A percentile compares a stretch with the other conserved stretches of the same genome.
Evolutionary conservation across 345 rosid genomes (phyloP).

Genomic region (Dipteronia dyeriana): DNA sequence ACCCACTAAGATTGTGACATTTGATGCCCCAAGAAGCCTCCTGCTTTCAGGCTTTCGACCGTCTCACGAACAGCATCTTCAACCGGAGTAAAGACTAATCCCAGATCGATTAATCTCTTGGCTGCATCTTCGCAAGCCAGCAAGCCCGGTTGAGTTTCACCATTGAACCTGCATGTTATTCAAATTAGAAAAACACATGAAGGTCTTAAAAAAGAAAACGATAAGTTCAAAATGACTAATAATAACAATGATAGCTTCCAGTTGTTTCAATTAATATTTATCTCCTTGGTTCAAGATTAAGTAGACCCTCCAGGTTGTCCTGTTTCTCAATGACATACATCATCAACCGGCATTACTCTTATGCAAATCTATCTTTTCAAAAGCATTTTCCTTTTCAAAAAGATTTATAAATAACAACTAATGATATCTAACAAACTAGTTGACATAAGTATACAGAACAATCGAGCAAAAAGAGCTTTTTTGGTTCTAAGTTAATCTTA

Average conservation of each 20-base stretch:
- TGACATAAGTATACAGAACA: neutral
- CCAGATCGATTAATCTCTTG: conserved; percentile 64
- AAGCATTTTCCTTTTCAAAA: neutral
- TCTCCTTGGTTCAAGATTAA: neutral
- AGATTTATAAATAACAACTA: neutral
- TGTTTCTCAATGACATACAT: conserved; percentile 18
- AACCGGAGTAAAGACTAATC: conserved; percentile 59
- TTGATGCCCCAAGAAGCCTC: conserved; percentile 48
- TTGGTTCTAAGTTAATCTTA: neutral
- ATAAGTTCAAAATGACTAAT: neutral
- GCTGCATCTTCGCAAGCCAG: conserved; percentile 61
- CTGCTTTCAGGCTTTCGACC: conserved; percentile 56
- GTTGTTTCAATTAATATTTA: neutral
- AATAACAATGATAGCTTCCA: conserved; percentile 8
- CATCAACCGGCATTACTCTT: conserved; percentile 8
- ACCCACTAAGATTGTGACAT: conserved; percentile 4
- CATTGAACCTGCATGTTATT: conserved; percentile 36
- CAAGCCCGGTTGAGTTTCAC: conserved; percentile 72
- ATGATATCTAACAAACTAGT: conserved; percentile 8
- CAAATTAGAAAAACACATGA: neutral
- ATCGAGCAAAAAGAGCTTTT: neutral
- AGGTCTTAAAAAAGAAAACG: neutral
- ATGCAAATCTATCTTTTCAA: conserved; percentile 1
- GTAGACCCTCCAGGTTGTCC: conserved; percentile 26
- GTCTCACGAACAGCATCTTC: conserved; percentile 69